Evolutionary conservation across 2,329 filamentous ascomycete genomes (phyloP), one percentile per base, ranked within the genome.

Genomic region (Didymellaceae sp.): DNA sequence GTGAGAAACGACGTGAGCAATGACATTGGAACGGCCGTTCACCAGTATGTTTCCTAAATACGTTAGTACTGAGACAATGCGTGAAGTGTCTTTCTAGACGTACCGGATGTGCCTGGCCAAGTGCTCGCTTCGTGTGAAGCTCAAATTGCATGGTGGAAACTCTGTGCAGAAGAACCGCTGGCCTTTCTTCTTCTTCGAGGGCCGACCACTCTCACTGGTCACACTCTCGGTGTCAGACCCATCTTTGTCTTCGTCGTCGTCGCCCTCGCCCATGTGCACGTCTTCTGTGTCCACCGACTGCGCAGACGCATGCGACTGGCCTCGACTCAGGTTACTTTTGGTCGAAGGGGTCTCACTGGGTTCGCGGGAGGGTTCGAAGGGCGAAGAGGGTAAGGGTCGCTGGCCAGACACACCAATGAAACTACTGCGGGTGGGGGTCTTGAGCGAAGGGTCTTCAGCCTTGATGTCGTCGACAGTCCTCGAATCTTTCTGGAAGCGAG

Each of bases 21-120:
- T 97, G 94, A 62, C 94, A 99, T 74, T 95, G 89, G 66, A 97
- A 99, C 0, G 94, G 94, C 21, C 94, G 86, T 77, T 99, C 94
- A 44, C 94, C 94, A 0, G 94, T 99, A 68, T 99, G 94, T 83
- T 97, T 97, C 65, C 91, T 94, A 56, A 14, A 9, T 13, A 5
- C 49, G 57, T 74, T 58, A 75, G 67, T 54, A 46, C 52, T 48
- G 35, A 17, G 32, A 28, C 55, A n/a, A 47, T 20, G 18, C 26
- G n/a, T n/a, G n/a, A 25, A 20, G 14, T 5, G 17, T 25, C 31
- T n/a, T 21, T 26, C 26, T 30, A 45, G 46, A 72, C 78, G 57
- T 82, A 92, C 87, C 92, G 86, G 63, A 99, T 97, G 68, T 99
- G 94, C 42, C 94, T 84, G 13, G 93, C 93, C 54, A 99, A 75